Evolutionary conservation across 2,329 filamentous ascomycete species (phyloP), one percentile per base, ranked within the genome.

Genomic region (Apiospora arundinis): DNA sequence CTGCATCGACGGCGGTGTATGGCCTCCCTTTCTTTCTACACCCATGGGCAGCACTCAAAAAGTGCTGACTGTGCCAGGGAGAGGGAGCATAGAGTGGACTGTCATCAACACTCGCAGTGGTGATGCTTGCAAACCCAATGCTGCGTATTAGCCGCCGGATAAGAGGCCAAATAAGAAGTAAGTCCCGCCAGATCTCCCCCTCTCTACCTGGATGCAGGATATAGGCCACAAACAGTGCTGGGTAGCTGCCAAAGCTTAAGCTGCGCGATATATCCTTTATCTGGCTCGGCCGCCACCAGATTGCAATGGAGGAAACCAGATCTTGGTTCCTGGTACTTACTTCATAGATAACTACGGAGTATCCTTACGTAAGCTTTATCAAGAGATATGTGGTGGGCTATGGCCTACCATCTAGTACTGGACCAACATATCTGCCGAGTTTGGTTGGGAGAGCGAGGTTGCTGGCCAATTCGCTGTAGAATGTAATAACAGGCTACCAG

Each of bases 401-500:
- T 11, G 45, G 45, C 45, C 45, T 46, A 16, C 45, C 18, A n/a
- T 46, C 45, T 21, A 70, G 69, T 48, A 67, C 69, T 70, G 69
- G 69, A 46, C 60, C 23, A 70, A 70, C 45, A 42, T 56, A 23
- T 70, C 21, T 32, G 56, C 69, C 28, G 46, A 45, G 2, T 42
- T 70, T 56, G 56, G 67, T 42, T 70, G 44, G 52, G 67, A 48
- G 40, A 70, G 42, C 45, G 69, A 56, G 5, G 4, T 56, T 16
- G 63, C 44, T 12, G 69, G 69, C 14, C 25, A 63, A 37, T 70
- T 66, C 69, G 48, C 52, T 6, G 69, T 48, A 12, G 46, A 46
- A 16, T 70, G 69, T 56, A 65, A 70, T 25, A 66, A 70, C 18
- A 14, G 69, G 12, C 21, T 46, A 9, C 56, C 56, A 18, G 69